Conservation (phyloP, 2,329 filamentous ascomycete species). For the Keithomyces neogunnii region DNA sequence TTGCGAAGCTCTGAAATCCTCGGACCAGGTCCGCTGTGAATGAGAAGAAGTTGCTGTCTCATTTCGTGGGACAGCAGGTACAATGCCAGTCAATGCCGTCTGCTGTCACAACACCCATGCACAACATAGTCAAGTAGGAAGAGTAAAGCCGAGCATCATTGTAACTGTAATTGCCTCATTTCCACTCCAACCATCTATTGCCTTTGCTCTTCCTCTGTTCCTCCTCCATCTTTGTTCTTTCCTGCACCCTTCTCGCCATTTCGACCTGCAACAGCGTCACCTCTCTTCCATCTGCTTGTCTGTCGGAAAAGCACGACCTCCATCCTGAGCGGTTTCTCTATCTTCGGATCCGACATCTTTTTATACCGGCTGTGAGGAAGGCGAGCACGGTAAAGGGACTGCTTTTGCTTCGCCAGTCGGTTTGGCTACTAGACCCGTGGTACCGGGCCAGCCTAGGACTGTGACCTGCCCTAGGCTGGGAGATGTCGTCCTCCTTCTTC, state of each 20-base stretch:
- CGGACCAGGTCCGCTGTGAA: too few relatives aligned
- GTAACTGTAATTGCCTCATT: not conserved
- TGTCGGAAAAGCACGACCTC: constrained; percentile 28
- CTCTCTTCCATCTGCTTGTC: constrained; percentile 27
- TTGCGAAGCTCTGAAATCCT: too few relatives aligned
- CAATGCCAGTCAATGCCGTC: too few relatives aligned
- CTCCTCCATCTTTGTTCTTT: constrained; percentile 16
- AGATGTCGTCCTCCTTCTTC: not conserved
- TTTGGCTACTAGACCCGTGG: constrained; percentile 5
- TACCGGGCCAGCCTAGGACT: constrained; percentile 3
- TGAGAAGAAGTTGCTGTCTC: too few relatives aligned
- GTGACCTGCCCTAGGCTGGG: constrained; percentile 4
- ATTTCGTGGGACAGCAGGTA: too few relatives aligned
- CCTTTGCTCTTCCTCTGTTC: constrained; percentile 13
- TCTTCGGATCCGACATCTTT: constrained; percentile 22
- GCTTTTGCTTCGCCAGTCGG: constrained; percentile 2
- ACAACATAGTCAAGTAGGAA: too few relatives aligned
- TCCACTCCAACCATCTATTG: not conserved
- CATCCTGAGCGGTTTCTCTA: constrained; percentile 31
- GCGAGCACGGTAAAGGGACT: constrained; percentile 2
- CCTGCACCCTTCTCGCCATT: constrained; percentile 19
- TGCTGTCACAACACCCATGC: too few relatives aligned
- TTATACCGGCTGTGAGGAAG: constrained; percentile 3
- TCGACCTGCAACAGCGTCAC: constrained; percentile 23
- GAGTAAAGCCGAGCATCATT: too few relatives aligned